Conservation (phyloP, 2,329 filamentous ascomycete genomes). For the Diaporthe citriasiana region DNA sequence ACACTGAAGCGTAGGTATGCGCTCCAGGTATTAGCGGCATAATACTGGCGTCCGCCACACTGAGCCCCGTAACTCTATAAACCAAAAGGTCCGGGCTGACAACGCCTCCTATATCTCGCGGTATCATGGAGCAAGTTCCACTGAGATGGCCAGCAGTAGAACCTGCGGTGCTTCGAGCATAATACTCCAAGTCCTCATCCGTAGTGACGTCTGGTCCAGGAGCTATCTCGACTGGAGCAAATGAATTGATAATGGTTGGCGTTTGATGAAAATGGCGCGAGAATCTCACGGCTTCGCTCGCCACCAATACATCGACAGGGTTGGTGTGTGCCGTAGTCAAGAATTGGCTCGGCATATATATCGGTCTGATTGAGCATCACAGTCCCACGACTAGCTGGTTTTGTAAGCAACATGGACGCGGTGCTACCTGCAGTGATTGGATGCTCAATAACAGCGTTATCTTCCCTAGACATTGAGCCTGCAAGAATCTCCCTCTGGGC, state of each 20-base stretch:
- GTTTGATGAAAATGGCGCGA: slow-evolving; percentile 13
- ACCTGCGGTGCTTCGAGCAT: slow-evolving; percentile 5
- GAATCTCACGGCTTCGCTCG: not conserved
- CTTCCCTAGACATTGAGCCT: not conserved
- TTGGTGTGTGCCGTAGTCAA: slow-evolving; percentile 1
- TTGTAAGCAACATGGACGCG: not conserved
- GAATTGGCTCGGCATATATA: not conserved
- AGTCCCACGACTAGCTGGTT: not conserved
- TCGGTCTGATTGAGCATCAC: not conserved
- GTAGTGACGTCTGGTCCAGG: not conserved
- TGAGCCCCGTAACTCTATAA: slow-evolving; percentile 19
- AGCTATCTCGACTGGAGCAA: not conserved
- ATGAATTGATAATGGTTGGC: not conserved
- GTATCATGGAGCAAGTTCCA: slow-evolving; percentile 6
- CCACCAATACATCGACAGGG: not conserved
- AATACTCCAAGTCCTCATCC: not conserved
- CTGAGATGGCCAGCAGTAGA: slow-evolving; percentile 2
- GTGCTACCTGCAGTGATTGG: not conserved
- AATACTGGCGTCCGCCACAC: slow-evolving; percentile 32
- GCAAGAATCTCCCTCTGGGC: not conserved
- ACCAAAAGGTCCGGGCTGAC: slow-evolving; percentile 7
- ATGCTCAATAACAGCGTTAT: not conserved
- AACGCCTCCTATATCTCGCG: not conserved
- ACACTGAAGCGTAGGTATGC: slow-evolving; percentile 26
- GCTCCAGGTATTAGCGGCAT: slow-evolving; percentile 32